Evolutionary conservation across 345 rosid genomes (phyloP).

Genomic region (Dovyalis caffra): DNA sequence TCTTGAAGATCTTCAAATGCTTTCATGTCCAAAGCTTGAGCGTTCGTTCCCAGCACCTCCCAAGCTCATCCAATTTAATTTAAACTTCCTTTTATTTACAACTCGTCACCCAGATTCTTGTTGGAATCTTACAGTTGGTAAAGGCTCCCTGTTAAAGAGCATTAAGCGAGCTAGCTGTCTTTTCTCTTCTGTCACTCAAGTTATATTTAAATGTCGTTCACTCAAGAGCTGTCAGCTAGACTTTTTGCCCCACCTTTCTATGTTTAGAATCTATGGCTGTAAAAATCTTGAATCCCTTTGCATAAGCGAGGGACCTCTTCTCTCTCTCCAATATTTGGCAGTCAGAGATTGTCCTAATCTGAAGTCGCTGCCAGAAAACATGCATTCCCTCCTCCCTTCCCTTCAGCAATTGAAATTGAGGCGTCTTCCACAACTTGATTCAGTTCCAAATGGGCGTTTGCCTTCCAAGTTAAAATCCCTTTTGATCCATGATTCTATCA

Average conservation of each 20-base stretch:
- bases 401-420: constrained; percentile 10
- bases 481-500: neutral
- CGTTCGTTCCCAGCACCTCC: neutral
- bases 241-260: neutral
- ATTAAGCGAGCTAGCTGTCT: neutral
- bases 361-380: constrained; percentile 10
- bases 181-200: neutral
- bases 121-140: too few relatives aligned
- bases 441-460: constrained; percentile 4
- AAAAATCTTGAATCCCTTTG: constrained; percentile 1
- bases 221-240: constrained; percentile 10
- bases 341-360: neutral
- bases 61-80: neutral
- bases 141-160: neutral
- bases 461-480: constrained; percentile 11
- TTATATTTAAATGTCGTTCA: neutral
- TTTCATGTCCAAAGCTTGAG: neutral
- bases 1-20: constrained; percentile 15
- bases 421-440: constrained; percentile 11
- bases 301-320: too few relatives aligned
- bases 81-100: neutral
- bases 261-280: neutral
- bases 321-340: neutral
- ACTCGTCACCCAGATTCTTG: too few relatives aligned
- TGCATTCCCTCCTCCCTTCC: constrained; percentile 12